phyloP scores from a whole-genome alignment of 129 eudicot genomes.

The Flaveria trinervia region DNA sequence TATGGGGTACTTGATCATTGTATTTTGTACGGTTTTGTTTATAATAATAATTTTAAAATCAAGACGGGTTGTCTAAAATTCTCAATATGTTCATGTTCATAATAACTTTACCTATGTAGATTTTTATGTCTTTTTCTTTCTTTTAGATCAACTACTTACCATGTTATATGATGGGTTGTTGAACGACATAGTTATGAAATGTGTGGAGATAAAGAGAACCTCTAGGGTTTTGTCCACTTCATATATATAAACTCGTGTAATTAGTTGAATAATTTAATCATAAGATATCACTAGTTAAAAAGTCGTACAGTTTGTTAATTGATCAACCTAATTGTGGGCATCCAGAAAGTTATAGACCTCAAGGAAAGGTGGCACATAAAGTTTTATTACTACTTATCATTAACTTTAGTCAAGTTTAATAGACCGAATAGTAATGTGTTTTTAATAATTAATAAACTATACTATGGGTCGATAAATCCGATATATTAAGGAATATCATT shows the following conservation, averaged over 20 bases:
- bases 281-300: neutral
- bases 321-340: neutral
- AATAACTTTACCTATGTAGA: neutral
- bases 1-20: too few species aligned
- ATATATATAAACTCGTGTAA: neutral
- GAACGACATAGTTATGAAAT: constrained; percentile 2
- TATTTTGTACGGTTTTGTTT: too few species aligned
- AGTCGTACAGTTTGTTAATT: neutral
- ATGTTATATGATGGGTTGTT: constrained; percentile 5
- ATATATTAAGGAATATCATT: too few species aligned
- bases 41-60: too few species aligned
- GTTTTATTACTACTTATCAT: too few species aligned
- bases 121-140: neutral
- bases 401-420: too few species aligned
- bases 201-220: constrained; percentile 1
- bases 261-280: neutral
- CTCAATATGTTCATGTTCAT: neutral
- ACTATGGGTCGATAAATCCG: too few species aligned
- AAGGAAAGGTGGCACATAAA: too few species aligned
- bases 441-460: too few species aligned
- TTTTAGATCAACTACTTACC: neutral
- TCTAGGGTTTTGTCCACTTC: neutral
- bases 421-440: too few species aligned
- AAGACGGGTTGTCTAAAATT: too few species aligned
- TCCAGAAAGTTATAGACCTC: neutral